These are phyloP conservation scores for Meredithiella fracta DNA, from an alignment of 2,329 filamentous ascomycete genomes.

Conservation along the genomic window DNA sequence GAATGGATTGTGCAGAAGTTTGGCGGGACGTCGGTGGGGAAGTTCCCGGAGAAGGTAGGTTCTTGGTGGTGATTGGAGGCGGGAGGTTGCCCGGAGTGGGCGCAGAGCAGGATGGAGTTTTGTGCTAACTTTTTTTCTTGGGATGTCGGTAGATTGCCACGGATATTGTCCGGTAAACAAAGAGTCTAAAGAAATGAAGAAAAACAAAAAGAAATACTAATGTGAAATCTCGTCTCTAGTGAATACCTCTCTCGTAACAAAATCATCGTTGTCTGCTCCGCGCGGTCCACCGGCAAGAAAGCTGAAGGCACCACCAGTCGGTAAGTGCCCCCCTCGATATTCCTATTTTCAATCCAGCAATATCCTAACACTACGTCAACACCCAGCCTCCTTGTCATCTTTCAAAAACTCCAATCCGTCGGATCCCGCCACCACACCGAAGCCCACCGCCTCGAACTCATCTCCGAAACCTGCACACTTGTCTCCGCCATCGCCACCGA, in stretches of 20 bases:
- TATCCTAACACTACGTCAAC: slow-evolving; percentile 4
- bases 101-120: too few species aligned
- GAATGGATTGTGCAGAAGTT: slow-evolving; percentile 89
- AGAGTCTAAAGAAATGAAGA: background rate
- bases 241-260: slow-evolving; percentile 43
- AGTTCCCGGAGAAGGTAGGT: slow-evolving; percentile 59
- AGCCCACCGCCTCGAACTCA: slow-evolving; percentile 34
- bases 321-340: too few species aligned
- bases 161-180: background rate
- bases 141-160: too few species aligned
- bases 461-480: slow-evolving; percentile 52
- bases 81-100: too few species aligned
- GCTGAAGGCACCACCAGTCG: slow-evolving; percentile 87
- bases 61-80: background rate
- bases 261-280: slow-evolving; percentile 89
- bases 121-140: too few species aligned
- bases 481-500: slow-evolving; percentile 70
- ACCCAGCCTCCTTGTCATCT: slow-evolving; percentile 39
- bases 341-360: too few species aligned
- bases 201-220: background rate
- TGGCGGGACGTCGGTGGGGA: slow-evolving; percentile 87
- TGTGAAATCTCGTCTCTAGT: slow-evolving; percentile 7
- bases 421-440: slow-evolving; percentile 36
- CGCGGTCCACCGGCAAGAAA: slow-evolving; percentile 86
- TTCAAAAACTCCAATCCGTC: slow-evolving; percentile 38